These are phyloP conservation scores for Cicer yamashitae DNA, from an alignment of 306 rosid genomes.

Conservation along the genomic window DNA sequence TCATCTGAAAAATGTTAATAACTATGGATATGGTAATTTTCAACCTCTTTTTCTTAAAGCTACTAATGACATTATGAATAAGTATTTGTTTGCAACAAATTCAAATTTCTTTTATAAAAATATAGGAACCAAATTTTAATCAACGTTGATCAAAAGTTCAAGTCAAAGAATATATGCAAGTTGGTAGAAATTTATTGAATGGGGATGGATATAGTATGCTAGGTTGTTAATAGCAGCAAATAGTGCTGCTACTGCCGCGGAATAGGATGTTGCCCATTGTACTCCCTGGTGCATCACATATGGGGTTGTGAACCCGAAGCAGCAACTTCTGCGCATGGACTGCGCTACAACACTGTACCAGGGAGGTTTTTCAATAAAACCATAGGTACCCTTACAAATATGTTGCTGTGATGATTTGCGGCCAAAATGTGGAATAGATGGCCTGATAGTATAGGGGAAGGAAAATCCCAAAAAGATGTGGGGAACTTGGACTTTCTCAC, in stretches of 20 bases:
- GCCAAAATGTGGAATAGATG: neutral
- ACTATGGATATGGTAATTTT: constrained; percentile 48
- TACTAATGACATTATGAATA: constrained; percentile 29
- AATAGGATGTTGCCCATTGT: neutral
- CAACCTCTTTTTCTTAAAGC: constrained; percentile 43
- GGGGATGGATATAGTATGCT: constrained; percentile 21
- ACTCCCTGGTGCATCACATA: neutral
- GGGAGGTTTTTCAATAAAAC: neutral
- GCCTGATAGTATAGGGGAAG: neutral
- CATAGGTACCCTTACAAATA: neutral
- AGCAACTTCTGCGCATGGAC: neutral
- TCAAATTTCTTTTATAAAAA: neutral
- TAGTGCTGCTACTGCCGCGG: neutral
- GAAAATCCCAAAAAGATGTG: neutral
- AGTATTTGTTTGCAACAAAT: constrained; percentile 12
- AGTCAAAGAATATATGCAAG: constrained; percentile 6
- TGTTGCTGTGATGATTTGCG: neutral
- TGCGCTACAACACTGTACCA: neutral
- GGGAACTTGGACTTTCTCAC: neutral
- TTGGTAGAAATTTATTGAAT: constrained; percentile 8
- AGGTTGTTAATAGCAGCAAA: neutral
- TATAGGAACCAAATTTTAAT: constrained; percentile 10
- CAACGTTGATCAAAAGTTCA: neutral
- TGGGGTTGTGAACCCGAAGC: neutral
- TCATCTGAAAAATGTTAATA: constrained; percentile 48